A percentile compares a stretch with the other conserved stretches of the same genome.
Evolutionary conservation across 345 rosid species (phyloP).

Genomic region (Angophora floribunda): DNA sequence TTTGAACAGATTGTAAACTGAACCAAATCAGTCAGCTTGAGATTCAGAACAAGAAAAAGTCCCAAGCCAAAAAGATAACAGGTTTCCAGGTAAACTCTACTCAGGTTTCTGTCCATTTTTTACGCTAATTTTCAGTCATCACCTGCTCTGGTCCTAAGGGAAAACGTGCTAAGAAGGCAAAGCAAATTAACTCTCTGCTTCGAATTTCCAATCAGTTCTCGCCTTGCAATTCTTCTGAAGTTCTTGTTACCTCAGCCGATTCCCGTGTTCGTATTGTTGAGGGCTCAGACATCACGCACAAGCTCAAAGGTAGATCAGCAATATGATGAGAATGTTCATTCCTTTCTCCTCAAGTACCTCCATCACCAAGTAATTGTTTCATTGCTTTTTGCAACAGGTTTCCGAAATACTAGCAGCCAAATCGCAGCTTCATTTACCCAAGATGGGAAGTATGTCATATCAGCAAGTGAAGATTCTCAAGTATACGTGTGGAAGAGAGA

Average conservation of each 20-base stretch:
- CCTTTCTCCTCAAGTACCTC: not conserved
- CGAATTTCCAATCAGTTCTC: constrained; percentile 39
- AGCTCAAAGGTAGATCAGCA: constrained; percentile 53
- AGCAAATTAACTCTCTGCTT: not conserved
- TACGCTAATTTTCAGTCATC: not conserved
- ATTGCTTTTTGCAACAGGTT: constrained; percentile 26
- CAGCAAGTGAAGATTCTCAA: constrained; percentile 86
- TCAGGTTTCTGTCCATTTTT: not conserved
- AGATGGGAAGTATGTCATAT: constrained; percentile 57
- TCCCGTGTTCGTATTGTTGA: constrained; percentile 71
- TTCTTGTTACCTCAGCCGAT: constrained; percentile 84
- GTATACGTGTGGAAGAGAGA: constrained; percentile 79
- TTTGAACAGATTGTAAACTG: constrained; percentile 51
- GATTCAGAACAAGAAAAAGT: constrained; percentile 51
- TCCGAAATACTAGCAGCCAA: constrained; percentile 74
- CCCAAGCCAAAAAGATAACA: constrained; percentile 64
- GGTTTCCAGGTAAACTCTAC: constrained; percentile 64
- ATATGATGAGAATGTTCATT: not conserved
- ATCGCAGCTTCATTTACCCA: constrained; percentile 73
- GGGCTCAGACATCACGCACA: constrained; percentile 50
- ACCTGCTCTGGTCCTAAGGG: not conserved
- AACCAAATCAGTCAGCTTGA: constrained; percentile 38
- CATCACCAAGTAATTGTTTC: not conserved
- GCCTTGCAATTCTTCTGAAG: constrained; percentile 67
- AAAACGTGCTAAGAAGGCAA: not conserved